Evolutionary conservation across 306 rosid genomes (phyloP).

Genomic region (Luffa acutangula): DNA sequence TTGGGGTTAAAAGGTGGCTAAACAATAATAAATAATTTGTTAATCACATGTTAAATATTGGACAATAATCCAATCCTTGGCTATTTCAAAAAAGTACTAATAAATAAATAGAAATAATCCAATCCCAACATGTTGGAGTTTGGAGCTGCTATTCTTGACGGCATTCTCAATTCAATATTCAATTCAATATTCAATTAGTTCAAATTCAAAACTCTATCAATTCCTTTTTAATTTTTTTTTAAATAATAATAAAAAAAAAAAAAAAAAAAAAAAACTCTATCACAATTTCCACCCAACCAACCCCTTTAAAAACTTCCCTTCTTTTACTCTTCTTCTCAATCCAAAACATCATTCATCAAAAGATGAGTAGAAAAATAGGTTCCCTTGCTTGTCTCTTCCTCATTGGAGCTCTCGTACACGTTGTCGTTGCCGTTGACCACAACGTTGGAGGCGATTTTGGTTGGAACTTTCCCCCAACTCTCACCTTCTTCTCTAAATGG

Average conservation of each 20-base stretch:
- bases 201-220: not conserved
- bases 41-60: not conserved
- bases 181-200: not conserved
- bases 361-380: not conserved
- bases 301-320: not conserved
- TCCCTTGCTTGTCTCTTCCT: not conserved
- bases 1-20: not conserved
- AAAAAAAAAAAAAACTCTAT: not conserved
- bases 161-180: not conserved
- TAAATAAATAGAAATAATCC: too few relatives aligned
- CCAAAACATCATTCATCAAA: not conserved
- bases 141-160: not conserved
- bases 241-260: too few relatives aligned
- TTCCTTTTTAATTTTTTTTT: too few relatives aligned
- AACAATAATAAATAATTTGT: too few relatives aligned
- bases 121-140: not conserved
- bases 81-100: too few relatives aligned
- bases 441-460: not conserved
- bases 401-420: not conserved
- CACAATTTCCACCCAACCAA: not conserved
- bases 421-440: not conserved
- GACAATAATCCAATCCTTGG: not conserved
- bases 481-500: not conserved
- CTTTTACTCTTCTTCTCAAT: not conserved
- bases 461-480: constrained; percentile 1